Evolutionary conservation across 805 yeast species (phyloP).

Genomic region (Candida morakotiae): DNA sequence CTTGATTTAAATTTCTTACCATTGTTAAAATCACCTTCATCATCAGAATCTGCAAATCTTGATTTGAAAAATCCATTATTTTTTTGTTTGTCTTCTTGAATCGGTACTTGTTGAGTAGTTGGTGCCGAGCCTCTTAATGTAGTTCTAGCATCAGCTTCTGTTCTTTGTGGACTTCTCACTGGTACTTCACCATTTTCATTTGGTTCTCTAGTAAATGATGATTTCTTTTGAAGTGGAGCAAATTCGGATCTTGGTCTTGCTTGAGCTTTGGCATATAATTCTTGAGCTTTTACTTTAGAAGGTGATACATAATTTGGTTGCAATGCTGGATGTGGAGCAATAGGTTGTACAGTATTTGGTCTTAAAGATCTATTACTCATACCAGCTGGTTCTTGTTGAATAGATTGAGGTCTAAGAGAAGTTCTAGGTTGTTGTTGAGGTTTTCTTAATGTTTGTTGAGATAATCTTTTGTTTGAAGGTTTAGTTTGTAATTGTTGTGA

Average conservation of each 20-base stretch:
- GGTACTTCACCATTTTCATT: slow-evolving; percentile 5
- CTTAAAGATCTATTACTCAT: slow-evolving; percentile 30
- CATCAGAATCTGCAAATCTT: slow-evolving; percentile 61
- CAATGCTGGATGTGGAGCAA: slow-evolving; percentile 37
- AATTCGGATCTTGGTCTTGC: slow-evolving; percentile 36
- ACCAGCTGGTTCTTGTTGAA: slow-evolving; percentile 10
- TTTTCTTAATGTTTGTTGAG: slow-evolving; percentile 25
- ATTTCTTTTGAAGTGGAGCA: slow-evolving; percentile 39
- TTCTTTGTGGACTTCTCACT: slow-evolving; percentile 1
- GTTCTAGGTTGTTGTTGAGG: slow-evolving; percentile 17
- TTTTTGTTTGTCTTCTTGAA: neutral
- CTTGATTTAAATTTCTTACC: slow-evolving; percentile 44
- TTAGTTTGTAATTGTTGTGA: slow-evolving; percentile 6
- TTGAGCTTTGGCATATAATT: slow-evolving; percentile 49
- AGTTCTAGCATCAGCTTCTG: slow-evolving; percentile 4
- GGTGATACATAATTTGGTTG: slow-evolving; percentile 36
- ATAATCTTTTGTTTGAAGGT: slow-evolving; percentile 15
- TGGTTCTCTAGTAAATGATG: slow-evolving; percentile 53
- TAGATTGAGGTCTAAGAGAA: slow-evolving; percentile 34
- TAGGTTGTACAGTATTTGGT: slow-evolving; percentile 26
- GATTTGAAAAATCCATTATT: slow-evolving; percentile 38
- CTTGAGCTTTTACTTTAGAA: slow-evolving; percentile 45
- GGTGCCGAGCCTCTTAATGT: slow-evolving; percentile 8
- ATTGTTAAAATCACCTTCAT: slow-evolving; percentile 31
- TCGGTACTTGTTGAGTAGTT: neutral